phyloP scores from a whole-genome alignment of 1,284 basidiomycete genomes.

The Malassezia brasiliensis region DNA sequence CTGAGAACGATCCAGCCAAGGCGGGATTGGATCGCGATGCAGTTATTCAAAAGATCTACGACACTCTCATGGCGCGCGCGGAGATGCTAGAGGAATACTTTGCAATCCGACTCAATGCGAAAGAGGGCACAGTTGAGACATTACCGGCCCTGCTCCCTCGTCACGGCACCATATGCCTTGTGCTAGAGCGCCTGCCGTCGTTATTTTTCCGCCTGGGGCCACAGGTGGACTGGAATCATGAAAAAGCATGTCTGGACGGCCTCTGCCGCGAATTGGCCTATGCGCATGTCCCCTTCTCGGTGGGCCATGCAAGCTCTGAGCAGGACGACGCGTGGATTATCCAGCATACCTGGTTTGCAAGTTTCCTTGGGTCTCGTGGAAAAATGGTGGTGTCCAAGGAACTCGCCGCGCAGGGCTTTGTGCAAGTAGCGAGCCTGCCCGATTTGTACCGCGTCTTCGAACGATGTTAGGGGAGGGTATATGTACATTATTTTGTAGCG shows the following conservation, averaged over 20 bases:
- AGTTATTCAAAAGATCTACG: conserved; percentile 54
- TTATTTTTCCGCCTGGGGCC: conserved; percentile 40
- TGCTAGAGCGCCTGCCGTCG: conserved; percentile 54
- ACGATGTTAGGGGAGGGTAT: conserved; percentile 22
- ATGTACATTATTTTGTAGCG: conserved; percentile 4
- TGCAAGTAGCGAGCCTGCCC: conserved; percentile 38
- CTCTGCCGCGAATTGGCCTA: conserved; percentile 71
- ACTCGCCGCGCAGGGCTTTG: conserved; percentile 14
- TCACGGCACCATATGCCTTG: conserved; percentile 73
- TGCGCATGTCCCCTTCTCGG: conserved; percentile 32
- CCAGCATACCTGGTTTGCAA: conserved; percentile 36
- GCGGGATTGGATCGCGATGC: conserved; percentile 49
- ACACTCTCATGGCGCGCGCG: conserved; percentile 52
- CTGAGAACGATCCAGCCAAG: conserved; percentile 52
- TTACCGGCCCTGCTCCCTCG: conserved; percentile 73
- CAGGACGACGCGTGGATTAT: conserved; percentile 19
- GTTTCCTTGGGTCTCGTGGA: conserved; percentile 19
- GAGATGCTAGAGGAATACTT: conserved; percentile 94
- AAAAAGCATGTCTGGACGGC: conserved; percentile 72
- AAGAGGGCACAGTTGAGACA: conserved; percentile 60
- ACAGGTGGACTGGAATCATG: conserved; percentile 77
- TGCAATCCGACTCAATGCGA: conserved; percentile 55
- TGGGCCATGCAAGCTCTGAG: conserved; percentile 44
- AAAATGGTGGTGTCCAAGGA: conserved; percentile 13
- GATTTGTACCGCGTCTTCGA: conserved; percentile 48